Conservation (phyloP, 225 moss, liverwort and hornwort genomes). For the Polytrichum commune region DNA sequence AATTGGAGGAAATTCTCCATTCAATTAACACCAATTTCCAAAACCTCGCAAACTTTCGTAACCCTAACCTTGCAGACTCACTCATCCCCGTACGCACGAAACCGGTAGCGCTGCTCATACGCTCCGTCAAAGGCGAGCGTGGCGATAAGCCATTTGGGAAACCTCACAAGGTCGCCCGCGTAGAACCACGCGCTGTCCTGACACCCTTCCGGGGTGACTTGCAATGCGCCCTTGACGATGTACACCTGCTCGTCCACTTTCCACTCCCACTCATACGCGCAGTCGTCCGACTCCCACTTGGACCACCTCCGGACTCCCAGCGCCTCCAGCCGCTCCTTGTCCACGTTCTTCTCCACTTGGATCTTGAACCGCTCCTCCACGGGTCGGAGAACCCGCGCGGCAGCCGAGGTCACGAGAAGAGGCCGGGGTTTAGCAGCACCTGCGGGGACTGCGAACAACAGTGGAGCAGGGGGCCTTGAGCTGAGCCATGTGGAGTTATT, state of each 20-base stretch:
- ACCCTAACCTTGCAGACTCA: neutral
- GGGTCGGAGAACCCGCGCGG: constrained; percentile 38
- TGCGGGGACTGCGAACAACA: neutral
- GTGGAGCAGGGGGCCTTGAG: too few species aligned
- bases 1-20: too few species aligned
- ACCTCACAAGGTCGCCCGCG: constrained; percentile 77
- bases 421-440: neutral
- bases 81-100: constrained; percentile 77
- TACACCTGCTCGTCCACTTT: constrained; percentile 80
- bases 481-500: too few species aligned
- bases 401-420: neutral
- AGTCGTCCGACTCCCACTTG: constrained; percentile 69
- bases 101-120: constrained; percentile 71
- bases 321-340: constrained; percentile 45
- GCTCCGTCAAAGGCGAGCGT: constrained; percentile 62
- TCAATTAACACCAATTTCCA: too few species aligned
- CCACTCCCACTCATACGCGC: constrained; percentile 63
- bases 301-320: constrained; percentile 71
- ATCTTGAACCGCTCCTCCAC: constrained; percentile 88
- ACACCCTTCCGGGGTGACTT: constrained; percentile 61
- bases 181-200: constrained; percentile 76
- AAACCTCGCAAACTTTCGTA: too few species aligned
- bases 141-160: constrained; percentile 83
- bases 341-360: constrained; percentile 66
- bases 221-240: constrained; percentile 65